Base-by-base conservation (phyloP, 1,284 basidiomycete genomes). In the Trametes versicolor region DNA sequence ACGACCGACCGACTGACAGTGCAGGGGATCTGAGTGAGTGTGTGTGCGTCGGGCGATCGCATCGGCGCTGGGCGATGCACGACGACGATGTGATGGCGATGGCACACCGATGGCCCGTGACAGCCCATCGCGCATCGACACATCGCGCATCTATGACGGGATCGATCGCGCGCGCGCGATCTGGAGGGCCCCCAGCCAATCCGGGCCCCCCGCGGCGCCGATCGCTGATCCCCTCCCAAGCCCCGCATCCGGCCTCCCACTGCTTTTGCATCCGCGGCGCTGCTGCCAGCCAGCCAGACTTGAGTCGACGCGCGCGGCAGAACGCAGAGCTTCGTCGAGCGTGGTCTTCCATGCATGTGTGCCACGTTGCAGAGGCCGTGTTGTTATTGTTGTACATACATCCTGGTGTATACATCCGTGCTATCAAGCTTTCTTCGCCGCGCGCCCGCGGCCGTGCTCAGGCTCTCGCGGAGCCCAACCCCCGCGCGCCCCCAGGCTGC, bases 101-200 rank as follows among this genome's bases (percentile, higher is more conserved):
- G 62, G 58, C 65, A 32, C 29, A 8, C 29, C 29, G 29, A 32
- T 32, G 29, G 49, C 45, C 45, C 25, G 37, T 58, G 65, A 58
- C 62, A 63, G 61, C 25, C 51, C 60, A 61, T 61, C 59, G 59
- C 45, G 17, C 43, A 45, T 45, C 43, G 17, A 52, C 51, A 58
- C 62, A 64, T 63, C 64, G 61, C 55, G 29, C 63, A 67, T 67
- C 66, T 65, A 23, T 62, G 64, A 49, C 62, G 52, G 67, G 64
- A 64, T 66, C 67, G 64, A 66, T 69, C 67, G 67, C 55, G 52
- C 37, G 29, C 29, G 29, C 29, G 29, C 62, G 64, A 69, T 69
- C 67, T 64, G 63, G 52, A 41, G 37, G 34, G 41, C 55, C 56
- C 37, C 34, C 58, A 59, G 60, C 55, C 47, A 51, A 49, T 54